Evolutionary conservation across 352 stramenopile genomes (phyloP).

Genomic region (Phytopythium helicoides): DNA sequence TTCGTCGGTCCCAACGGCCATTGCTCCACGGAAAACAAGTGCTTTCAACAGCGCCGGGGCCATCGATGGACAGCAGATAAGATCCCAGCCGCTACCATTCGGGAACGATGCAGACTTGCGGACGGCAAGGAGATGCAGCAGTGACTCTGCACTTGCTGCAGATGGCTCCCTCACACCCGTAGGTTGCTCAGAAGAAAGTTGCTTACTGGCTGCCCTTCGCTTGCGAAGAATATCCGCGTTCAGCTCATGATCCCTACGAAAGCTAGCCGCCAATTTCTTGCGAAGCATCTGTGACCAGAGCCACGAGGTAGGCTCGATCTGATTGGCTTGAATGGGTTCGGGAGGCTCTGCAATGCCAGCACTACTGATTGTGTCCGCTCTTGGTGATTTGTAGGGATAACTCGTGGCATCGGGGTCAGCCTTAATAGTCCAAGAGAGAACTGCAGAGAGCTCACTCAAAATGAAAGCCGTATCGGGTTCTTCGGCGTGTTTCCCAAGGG

Average conservation of each 20-base stretch:
- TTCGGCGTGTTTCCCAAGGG: conserved; percentile 34
- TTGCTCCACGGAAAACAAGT: conserved; percentile 56
- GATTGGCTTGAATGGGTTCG: not conserved
- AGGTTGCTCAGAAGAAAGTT: not conserved
- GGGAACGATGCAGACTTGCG: conserved; percentile 37
- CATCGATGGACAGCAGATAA: conserved; percentile 45
- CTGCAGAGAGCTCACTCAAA: conserved; percentile 40
- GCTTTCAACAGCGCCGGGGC: conserved; percentile 55
- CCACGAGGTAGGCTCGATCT: conserved; percentile 30
- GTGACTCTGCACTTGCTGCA: not conserved
- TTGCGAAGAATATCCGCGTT: conserved; percentile 40
- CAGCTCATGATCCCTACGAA: conserved; percentile 61
- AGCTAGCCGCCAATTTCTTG: conserved; percentile 21
- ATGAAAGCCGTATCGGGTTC: conserved; percentile 63
- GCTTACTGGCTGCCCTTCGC: conserved; percentile 16
- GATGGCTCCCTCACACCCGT: not conserved
- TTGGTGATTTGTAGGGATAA: conserved; percentile 25
- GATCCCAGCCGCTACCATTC: conserved; percentile 60
- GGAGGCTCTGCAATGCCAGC: not conserved
- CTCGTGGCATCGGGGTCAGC: not conserved
- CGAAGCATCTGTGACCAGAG: conserved; percentile 62
- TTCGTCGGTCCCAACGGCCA: conserved; percentile 77
- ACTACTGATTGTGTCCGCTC: not conserved
- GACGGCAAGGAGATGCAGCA: conserved; percentile 44
- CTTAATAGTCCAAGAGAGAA: conserved; percentile 53